Evolutionary conservation across 2,329 filamentous ascomycete genomes (phyloP), one percentile per base, ranked within the genome.

Genomic region (Botrytis cinerea): DNA sequence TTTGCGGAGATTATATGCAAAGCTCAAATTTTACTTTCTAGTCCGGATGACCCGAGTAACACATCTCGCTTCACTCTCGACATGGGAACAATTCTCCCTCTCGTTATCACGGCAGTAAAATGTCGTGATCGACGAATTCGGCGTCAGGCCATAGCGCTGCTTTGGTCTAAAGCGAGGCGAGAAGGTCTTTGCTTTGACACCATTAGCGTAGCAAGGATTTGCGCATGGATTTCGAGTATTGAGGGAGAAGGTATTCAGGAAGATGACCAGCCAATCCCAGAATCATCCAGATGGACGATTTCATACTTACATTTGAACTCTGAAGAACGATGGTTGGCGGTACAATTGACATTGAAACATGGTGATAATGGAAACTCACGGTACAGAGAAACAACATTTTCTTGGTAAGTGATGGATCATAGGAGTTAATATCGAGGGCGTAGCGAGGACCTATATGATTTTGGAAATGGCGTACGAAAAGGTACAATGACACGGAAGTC

Each of bases 121-220:
- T 80, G 79, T 59, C 77, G 79, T 57, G 77, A 80, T 61, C 70
- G 77, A 67, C 70, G 75, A 67, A 78, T 80, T 67, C 74, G 79
- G 14, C 74, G 79, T 3, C 77, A 79, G 70, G 78, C 79, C 7
- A 80, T 80, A 64, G 74, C 77, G 45, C 71, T 80, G 6, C 73
- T 80, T 28, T 80, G 79, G 79, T 78, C 76, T 8, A 80, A 80
- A 75, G 78, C 79, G 48, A 75, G 79, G n/a, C 73, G 79, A 61
- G 79, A 80, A 75, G 79, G 79, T 40, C 71, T 80, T 18, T 80
- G 79, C 68, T 80, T 79, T 57, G 79, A 80, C 69, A 80, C 79
- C 1, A 80, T 80, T 60, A 78, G 77, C 4, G 78, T 80, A 28
- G 79, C 79, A 67, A 75, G 79, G 32, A 74, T 80, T 8, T 80